phyloP scores from a whole-genome alignment of 768 basidiomycete genomes.

The Hemileccinum impolitum region DNA sequence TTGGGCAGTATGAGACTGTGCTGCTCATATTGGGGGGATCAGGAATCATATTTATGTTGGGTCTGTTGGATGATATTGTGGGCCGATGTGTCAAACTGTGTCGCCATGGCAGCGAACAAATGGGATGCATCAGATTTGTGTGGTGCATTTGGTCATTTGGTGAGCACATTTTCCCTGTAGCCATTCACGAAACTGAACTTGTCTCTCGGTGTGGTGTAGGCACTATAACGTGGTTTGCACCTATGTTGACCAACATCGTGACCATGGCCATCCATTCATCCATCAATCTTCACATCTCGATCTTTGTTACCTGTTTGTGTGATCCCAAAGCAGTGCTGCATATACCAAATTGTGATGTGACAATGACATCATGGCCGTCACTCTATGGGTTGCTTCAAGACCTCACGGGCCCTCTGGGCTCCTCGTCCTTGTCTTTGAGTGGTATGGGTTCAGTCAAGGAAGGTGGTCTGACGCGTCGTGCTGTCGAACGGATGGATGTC shows the following conservation, averaged over 20 bases:
- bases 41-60: conserved; percentile 80
- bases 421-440: conserved; percentile 18
- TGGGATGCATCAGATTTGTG: conserved; percentile 66
- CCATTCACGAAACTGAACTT: not conserved
- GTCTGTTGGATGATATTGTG: conserved; percentile 78
- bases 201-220: conserved; percentile 34
- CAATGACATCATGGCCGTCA: conserved; percentile 42
- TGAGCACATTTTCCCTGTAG: conserved; percentile 30
- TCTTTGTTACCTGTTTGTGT: conserved; percentile 79
- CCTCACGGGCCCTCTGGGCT: conserved; percentile 2
- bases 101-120: conserved; percentile 47
- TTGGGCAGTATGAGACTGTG: conserved; percentile 66
- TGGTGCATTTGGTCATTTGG: conserved; percentile 81
- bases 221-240: conserved; percentile 48
- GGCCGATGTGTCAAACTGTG: conserved; percentile 46
- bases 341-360: conserved; percentile 64
- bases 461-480: no score
- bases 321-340: conserved; percentile 44
- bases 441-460: no score
- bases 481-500: no score
- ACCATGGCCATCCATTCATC: conserved; percentile 34
- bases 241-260: conserved; percentile 47
- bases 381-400: conserved; percentile 42
- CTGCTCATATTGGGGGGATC: conserved; percentile 80
- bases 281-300: conserved; percentile 63